Percentiles rank a stretch among this genome's conserved stretches.
Conservation (phyloP, 345 rosid species). For the Hibiscus mutabilis region DNA sequence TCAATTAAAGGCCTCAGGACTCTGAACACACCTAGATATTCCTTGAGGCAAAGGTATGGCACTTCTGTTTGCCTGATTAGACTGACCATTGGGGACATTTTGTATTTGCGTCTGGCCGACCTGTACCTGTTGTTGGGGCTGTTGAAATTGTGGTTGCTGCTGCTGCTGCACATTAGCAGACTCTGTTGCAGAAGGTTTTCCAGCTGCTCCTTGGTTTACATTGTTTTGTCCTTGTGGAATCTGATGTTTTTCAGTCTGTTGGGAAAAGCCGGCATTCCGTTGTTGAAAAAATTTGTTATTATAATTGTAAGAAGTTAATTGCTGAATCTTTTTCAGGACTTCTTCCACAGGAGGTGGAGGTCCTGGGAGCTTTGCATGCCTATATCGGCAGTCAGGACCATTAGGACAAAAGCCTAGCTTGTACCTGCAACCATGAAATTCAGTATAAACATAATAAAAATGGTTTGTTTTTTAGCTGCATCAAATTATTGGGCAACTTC, state of each 20-base stretch:
- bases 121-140: conserved; percentile 58
- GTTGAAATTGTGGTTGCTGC: conserved; percentile 41
- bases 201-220: conserved; percentile 35
- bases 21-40: conserved; percentile 98
- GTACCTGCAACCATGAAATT: conserved; percentile 48
- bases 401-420: conserved; percentile 98
- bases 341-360: conserved; percentile 96
- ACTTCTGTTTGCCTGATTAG: conserved; percentile 61
- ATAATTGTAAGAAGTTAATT: no score
- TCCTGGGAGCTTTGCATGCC: conserved; percentile 91
- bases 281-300: conserved; percentile 30
- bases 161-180: conserved; percentile 20
- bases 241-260: conserved; percentile 58
- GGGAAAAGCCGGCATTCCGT: conserved; percentile 44
- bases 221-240: conserved; percentile 40
- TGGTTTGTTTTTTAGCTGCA: background rate
- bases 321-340: conserved; percentile 29
- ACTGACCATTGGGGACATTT: conserved; percentile 41
- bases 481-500: background rate
- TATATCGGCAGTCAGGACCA: conserved; percentile 92
- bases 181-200: conserved; percentile 40
- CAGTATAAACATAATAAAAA: background rate
- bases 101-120: conserved; percentile 55
- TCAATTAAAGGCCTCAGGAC: conserved; percentile 66
- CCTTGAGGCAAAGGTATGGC: conserved; percentile 90